These are phyloP conservation scores for Lycium ferocissimum DNA, from an alignment of 257 asterid species.

Conservation along the genomic window DNA sequence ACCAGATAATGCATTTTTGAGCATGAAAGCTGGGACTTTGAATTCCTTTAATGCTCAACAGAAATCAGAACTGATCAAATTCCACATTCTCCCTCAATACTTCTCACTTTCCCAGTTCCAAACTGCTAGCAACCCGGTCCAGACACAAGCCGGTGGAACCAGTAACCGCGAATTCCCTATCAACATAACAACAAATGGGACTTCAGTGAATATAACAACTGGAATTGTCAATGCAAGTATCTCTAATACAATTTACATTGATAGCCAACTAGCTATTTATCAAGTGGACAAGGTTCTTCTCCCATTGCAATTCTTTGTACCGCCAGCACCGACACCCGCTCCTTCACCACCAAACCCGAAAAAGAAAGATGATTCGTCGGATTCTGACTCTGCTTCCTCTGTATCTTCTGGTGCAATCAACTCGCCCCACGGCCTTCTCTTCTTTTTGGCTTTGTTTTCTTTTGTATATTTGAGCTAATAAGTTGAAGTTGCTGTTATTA, in stretches of 20 bases:
- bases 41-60: slow-evolving; percentile 52
- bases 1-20: slow-evolving; percentile 50
- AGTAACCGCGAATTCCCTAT: slow-evolving; percentile 43
- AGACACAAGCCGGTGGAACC: slow-evolving; percentile 61
- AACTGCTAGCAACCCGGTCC: slow-evolving; percentile 53
- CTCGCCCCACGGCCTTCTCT: slow-evolving; percentile 22
- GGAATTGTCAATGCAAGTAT: slow-evolving; percentile 60
- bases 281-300: slow-evolving; percentile 58
- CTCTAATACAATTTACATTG: slow-evolving; percentile 46
- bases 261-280: slow-evolving; percentile 56
- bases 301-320: slow-evolving; percentile 50
- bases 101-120: slow-evolving; percentile 52
- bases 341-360: slow-evolving; percentile 55
- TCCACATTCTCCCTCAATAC: slow-evolving; percentile 51
- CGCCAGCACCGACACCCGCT: slow-evolving; percentile 56
- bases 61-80: slow-evolving; percentile 53
- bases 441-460: not conserved
- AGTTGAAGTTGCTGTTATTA: not conserved
- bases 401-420: slow-evolving; percentile 45
- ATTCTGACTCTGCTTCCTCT: slow-evolving; percentile 29
- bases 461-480: slow-evolving; percentile 10
- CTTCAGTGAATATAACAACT: slow-evolving; percentile 53
- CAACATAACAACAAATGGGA: slow-evolving; percentile 55
- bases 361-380: slow-evolving; percentile 34
- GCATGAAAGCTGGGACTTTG: slow-evolving; percentile 50